These are phyloP conservation scores for Curvularia eragrostidis DNA, from an alignment of 2,329 filamentous ascomycete genomes.

Conservation along the genomic window DNA sequence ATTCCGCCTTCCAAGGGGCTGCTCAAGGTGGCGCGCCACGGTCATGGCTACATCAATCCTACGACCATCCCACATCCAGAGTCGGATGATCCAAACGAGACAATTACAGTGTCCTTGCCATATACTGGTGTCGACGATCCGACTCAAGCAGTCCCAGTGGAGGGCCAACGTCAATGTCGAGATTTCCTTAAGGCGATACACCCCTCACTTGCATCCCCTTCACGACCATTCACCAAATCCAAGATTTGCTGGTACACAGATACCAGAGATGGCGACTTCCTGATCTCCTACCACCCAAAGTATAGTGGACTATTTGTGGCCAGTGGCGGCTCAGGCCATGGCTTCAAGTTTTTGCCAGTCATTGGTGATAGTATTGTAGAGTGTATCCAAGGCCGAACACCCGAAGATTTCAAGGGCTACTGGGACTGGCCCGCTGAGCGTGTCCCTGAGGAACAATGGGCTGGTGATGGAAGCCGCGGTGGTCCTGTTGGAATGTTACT, in stretches of 20 bases:
- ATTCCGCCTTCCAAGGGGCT: slow-evolving; percentile 66
- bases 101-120: slow-evolving; percentile 58
- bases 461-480: slow-evolving; percentile 49
- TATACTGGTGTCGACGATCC: slow-evolving; percentile 61
- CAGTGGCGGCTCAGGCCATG: slow-evolving; percentile 68
- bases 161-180: slow-evolving; percentile 43
- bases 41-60: slow-evolving; percentile 59
- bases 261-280: slow-evolving; percentile 62
- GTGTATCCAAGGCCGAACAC: slow-evolving; percentile 53
- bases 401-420: slow-evolving; percentile 64
- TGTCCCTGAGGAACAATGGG: slow-evolving; percentile 46
- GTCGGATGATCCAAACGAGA: slow-evolving; percentile 36
- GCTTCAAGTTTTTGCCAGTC: slow-evolving; percentile 67
- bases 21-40: slow-evolving; percentile 60
- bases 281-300: slow-evolving; percentile 60
- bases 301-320: slow-evolving; percentile 63
- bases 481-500: slow-evolving; percentile 49
- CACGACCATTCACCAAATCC: slow-evolving; percentile 55
- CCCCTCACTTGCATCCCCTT: slow-evolving; percentile 40
- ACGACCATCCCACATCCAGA: slow-evolving; percentile 57
- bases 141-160: slow-evolving; percentile 38
- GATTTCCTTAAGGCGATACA: slow-evolving; percentile 41
- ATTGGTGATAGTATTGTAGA: slow-evolving; percentile 64
- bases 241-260: slow-evolving; percentile 66
- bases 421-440: slow-evolving; percentile 62